Base-by-base conservation (phyloP, 2,329 filamentous ascomycete species). In the Fonsecaea pedrosoi region DNA sequence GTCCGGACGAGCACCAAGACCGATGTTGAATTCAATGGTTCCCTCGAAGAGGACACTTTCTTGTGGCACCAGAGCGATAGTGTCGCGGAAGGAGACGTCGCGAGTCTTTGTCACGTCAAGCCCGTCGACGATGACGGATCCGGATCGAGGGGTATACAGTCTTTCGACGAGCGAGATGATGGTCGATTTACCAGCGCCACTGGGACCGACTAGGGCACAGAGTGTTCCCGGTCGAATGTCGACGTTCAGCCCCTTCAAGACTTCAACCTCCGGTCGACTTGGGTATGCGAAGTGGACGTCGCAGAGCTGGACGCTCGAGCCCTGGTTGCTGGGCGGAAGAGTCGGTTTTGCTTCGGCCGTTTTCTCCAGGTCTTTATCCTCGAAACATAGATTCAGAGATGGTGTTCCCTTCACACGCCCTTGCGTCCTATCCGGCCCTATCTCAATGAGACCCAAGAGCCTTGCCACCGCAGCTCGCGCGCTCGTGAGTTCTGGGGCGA, bases 41-140 rank as follows among this genome's bases (percentile, higher is more conserved):
- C 94, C 94, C 77, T 96, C 92, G 79, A 97, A 98, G 0, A 98
- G 82, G 0, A 93, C 96, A 0, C 94, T 94, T 76, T 98, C 94
- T 76, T 98, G 95, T 42, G 90, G 92, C 9, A 98, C 94, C 9
- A 98, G 88, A 0, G 94, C 90, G 69, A 98, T 86, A 76, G 89
- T 87, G 25, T 86, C 88, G 56, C 94, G 90, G 80, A 97, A 97
- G 62, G 92, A 92, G 74, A 96, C 83, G 74, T 96, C 94, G 54
- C 96, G 82, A 12, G 83, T 84, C 67, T 87, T 89, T 9, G 89
- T 88, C 73, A 98, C 91, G 69, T 97, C 91, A 69, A 89, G 87
- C 63, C 89, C 92, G 74, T 98, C 94, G 25, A 98, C 84, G 64
- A 87, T 91, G 37, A 98, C 84, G 13, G 88, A 88, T 10, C 94